Percentiles rank a stretch among this genome's conserved stretches.
phyloP scores from a whole-genome alignment of 805 yeast genomes.

The Maudiozyma barnettii region DNA sequence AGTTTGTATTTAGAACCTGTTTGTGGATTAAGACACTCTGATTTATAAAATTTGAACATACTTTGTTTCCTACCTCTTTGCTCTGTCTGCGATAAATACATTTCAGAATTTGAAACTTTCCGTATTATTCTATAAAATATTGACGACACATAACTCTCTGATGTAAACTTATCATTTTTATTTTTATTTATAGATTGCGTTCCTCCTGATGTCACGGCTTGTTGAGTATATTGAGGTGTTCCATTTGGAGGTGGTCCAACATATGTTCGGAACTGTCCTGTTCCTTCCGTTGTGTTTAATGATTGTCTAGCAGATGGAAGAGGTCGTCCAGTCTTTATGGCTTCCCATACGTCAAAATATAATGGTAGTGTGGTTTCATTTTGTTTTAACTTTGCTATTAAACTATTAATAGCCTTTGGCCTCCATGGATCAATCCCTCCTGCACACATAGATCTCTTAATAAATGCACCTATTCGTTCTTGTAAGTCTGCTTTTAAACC shows the following conservation, averaged over 20 bases:
- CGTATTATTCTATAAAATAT: neutral
- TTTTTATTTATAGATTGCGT: slow-evolving; percentile 26
- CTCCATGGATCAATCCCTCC: slow-evolving; percentile 35
- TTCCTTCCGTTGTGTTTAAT: no score
- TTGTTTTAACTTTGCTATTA: slow-evolving; percentile 33
- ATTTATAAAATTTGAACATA: slow-evolving; percentile 35
- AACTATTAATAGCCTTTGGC: slow-evolving; percentile 36
- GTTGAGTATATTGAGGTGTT: neutral
- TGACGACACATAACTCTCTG: neutral
- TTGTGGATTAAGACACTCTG: slow-evolving; percentile 34
- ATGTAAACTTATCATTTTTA: slow-evolving; percentile 34
- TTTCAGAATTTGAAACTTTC: neutral
- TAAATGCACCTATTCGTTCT: slow-evolving; percentile 41
- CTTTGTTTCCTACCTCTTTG: slow-evolving; percentile 36
- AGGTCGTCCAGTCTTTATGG: slow-evolving; percentile 8
- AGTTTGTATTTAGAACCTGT: slow-evolving; percentile 32
- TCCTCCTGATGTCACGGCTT: neutral
- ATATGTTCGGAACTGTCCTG: no score
- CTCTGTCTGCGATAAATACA: neutral
- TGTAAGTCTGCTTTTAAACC: slow-evolving; percentile 58
- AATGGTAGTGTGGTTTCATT: slow-evolving; percentile 32
- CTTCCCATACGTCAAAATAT: slow-evolving; percentile 27
- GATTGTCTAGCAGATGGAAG: neutral
- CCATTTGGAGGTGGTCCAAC: no score
- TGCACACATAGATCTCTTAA: slow-evolving; percentile 34